A percentile compares a stretch with the other conserved stretches of the same genome.
These are phyloP conservation scores for Coniella vitis DNA, from an alignment of 2,329 filamentous ascomycete species.

Conservation along the genomic window DNA sequence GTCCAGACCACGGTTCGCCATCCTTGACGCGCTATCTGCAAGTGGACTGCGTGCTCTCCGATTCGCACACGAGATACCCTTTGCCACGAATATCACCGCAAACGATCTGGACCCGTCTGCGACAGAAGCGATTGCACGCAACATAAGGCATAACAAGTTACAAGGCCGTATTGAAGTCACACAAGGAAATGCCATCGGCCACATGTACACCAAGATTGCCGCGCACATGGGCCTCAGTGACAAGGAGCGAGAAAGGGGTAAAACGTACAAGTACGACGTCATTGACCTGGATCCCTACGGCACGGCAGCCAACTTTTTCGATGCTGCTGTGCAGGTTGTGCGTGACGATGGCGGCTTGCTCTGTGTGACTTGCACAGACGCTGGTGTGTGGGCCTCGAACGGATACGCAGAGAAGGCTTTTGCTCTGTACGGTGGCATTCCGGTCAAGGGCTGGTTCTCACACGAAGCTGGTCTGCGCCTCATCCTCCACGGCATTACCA, in stretches of 20 bases:
- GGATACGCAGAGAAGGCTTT: conserved; percentile 93
- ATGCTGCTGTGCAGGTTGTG: conserved; percentile 80
- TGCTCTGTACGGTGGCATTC: conserved; percentile 85
- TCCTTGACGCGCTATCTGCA: conserved; percentile 90
- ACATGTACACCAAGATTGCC: conserved; percentile 76
- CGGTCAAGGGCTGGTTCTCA: conserved; percentile 75
- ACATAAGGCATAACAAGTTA: conserved; percentile 77
- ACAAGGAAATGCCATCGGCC: conserved; percentile 75
- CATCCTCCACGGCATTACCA: conserved; percentile 75
- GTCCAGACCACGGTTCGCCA: conserved; percentile 54
- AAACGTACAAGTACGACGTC: conserved; percentile 66
- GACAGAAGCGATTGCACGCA: conserved; percentile 73
- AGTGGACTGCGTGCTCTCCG: conserved; percentile 86
- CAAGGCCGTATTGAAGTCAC: conserved; percentile 63
- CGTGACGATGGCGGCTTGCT: conserved; percentile 80
- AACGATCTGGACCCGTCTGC: conserved; percentile 82
- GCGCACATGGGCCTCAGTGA: conserved; percentile 39
- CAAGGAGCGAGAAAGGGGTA: conserved; percentile 30
- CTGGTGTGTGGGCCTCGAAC: conserved; percentile 87
- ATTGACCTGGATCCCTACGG: conserved; percentile 97
- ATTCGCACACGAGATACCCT: conserved; percentile 86
- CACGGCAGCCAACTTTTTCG: conserved; percentile 85
- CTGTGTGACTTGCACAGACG: conserved; percentile 94
- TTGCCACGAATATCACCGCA: conserved; percentile 72
- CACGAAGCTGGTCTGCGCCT: conserved; percentile 87